These are phyloP conservation scores for Dictyostelium intermedium DNA, from an alignment of 78 protist species.

Conservation along the genomic window DNA sequence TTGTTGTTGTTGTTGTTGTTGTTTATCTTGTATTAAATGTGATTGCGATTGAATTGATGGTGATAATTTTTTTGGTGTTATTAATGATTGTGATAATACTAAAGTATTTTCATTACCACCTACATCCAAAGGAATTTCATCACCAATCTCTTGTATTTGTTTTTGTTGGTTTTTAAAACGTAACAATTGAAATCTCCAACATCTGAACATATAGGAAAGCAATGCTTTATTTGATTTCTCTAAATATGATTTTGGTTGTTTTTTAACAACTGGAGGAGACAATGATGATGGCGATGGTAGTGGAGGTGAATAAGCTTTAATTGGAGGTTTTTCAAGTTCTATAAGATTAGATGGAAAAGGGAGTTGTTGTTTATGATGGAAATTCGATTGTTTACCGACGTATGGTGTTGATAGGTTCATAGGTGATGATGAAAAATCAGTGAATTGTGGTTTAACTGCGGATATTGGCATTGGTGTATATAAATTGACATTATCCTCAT, in stretches of 20 bases:
- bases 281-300: not conserved
- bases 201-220: conserved; percentile 25
- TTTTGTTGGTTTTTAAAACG: not conserved
- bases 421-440: not conserved
- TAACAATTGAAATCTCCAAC: conserved; percentile 7
- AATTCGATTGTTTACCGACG: not conserved
- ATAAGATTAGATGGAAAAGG: not conserved
- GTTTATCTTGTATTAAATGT: not conserved
- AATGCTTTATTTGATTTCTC: conserved; percentile 24
- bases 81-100: not conserved
- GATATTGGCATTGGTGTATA: not conserved
- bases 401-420: conserved; percentile 5
- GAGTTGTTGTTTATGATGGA: not conserved
- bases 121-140: not conserved
- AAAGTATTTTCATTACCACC: not conserved
- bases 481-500: not conserved
- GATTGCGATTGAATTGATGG: not conserved
- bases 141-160: not conserved
- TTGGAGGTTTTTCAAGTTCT: not conserved
- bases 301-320: not conserved
- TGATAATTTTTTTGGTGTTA: not conserved
- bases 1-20: not conserved
- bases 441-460: not conserved
- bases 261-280: not conserved
- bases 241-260: not conserved